Evolutionary conservation across 169 alveolate species (phyloP).

Genomic region (Eimeria sp.): DNA sequence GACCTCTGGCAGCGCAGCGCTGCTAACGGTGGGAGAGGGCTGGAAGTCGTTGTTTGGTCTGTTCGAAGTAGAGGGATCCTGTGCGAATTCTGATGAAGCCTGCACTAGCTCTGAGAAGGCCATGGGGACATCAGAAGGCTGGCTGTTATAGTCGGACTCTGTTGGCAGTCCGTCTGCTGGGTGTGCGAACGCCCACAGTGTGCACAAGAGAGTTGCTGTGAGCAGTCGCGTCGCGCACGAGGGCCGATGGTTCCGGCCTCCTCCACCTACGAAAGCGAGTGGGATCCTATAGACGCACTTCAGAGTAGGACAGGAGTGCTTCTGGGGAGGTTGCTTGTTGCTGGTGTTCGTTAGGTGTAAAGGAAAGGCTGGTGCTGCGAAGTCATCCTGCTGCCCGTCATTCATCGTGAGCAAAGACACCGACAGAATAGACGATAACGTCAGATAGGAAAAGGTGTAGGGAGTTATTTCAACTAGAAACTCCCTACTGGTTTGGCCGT

Average conservation of each 20-base stretch:
- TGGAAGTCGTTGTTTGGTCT: background rate
- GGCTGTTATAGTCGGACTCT: background rate
- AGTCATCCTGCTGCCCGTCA: background rate
- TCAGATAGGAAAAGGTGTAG: background rate
- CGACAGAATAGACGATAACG: background rate
- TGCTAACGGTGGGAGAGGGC: background rate
- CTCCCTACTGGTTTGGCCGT: background rate
- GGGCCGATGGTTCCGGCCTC: background rate
- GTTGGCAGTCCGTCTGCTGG: background rate
- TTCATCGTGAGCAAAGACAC: background rate
- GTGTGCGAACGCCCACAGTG: background rate
- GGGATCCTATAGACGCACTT: too few relatives aligned
- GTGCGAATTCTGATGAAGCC: background rate
- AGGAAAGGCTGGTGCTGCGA: background rate
- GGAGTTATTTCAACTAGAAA: background rate
- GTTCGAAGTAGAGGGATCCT: background rate
- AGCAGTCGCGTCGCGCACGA: background rate
- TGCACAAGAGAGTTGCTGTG: constrained; percentile 1
- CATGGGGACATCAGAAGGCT: constrained; percentile 7
- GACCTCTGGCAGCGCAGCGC: background rate
- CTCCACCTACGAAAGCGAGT: background rate
- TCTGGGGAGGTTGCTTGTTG: background rate
- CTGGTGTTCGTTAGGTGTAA: background rate
- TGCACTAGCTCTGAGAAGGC: background rate
- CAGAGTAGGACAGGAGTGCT: background rate